A percentile compares a stretch with the other conserved stretches of the same genome.
Conservation (phyloP, 208 protist species). For the Leishmania guyanensis region DNA sequence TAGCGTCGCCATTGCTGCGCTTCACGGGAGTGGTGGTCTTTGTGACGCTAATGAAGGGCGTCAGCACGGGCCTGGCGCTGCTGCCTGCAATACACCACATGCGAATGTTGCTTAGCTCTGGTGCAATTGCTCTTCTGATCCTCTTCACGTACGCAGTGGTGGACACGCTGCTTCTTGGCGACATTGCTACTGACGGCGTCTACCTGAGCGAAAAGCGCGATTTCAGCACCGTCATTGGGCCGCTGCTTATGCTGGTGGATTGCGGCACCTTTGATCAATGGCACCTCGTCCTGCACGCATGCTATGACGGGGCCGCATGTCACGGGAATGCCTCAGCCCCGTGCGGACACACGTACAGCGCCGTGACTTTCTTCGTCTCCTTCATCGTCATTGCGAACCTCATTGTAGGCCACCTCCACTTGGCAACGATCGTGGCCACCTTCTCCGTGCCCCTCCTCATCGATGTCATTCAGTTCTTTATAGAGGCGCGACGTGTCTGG, state of each 20-base stretch:
- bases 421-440: constrained; percentile 25
- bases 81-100: constrained; percentile 22
- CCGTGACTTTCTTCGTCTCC: constrained; percentile 43
- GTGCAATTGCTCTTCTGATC: constrained; percentile 33
- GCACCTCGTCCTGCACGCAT: constrained; percentile 40
- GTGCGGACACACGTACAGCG: constrained; percentile 26
- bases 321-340: constrained; percentile 9
- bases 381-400: constrained; percentile 30
- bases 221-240: constrained; percentile 54
- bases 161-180: constrained; percentile 51
- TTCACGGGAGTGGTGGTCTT: constrained; percentile 45
- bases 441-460: constrained; percentile 27
- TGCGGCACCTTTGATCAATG: constrained; percentile 60
- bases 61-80: constrained; percentile 32
- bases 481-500: constrained; percentile 36
- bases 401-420: constrained; percentile 28
- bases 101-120: constrained; percentile 28
- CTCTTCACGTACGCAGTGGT: constrained; percentile 61
- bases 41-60: constrained; percentile 37
- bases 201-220: constrained; percentile 55
- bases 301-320: constrained; percentile 19
- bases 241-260: constrained; percentile 58
- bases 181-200: constrained; percentile 27
- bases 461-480: constrained; percentile 30
- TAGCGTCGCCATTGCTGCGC: constrained; percentile 20